Conservation (phyloP, 257 asterid genomes). For the Nicotiana benthamiana region DNA sequence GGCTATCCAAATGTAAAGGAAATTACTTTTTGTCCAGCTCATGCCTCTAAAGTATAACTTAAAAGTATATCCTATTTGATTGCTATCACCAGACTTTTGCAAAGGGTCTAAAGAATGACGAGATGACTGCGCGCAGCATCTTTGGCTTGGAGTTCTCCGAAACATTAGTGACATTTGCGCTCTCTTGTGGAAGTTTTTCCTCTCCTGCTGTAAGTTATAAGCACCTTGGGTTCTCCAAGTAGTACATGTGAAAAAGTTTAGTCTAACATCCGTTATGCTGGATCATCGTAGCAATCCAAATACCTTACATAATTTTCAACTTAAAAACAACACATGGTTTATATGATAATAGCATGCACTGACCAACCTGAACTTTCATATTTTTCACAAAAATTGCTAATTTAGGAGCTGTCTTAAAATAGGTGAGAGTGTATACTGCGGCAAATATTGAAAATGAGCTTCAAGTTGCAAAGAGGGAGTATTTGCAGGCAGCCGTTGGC, state of each 20-base stretch:
- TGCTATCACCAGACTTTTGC: constrained; percentile 40
- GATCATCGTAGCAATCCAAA: background rate
- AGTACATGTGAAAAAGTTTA: background rate
- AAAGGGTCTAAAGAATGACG: constrained; percentile 50
- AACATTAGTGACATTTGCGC: constrained; percentile 87
- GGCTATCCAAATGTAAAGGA: background rate
- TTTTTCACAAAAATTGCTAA: background rate
- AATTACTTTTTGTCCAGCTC: background rate
- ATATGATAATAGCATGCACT: background rate
- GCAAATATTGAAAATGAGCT: constrained; percentile 66
- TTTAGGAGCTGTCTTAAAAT: background rate
- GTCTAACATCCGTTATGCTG: background rate
- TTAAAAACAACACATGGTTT: background rate
- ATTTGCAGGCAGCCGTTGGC: constrained; percentile 72
- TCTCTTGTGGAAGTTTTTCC: constrained; percentile 96
- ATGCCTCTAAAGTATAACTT: background rate
- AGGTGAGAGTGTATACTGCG: constrained; percentile 83
- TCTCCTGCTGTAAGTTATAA: constrained; percentile 78
- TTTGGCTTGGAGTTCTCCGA: constrained; percentile 69
- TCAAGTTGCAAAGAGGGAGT: constrained; percentile 68
- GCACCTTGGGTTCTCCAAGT: background rate
- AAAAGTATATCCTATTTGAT: background rate
- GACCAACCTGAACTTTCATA: background rate
- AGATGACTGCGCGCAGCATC: constrained; percentile 37
- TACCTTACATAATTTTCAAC: background rate